Evolutionary conservation across 371 early-diverging fungal genomes (phyloP).

Genomic region (Rhizopus sp.): DNA sequence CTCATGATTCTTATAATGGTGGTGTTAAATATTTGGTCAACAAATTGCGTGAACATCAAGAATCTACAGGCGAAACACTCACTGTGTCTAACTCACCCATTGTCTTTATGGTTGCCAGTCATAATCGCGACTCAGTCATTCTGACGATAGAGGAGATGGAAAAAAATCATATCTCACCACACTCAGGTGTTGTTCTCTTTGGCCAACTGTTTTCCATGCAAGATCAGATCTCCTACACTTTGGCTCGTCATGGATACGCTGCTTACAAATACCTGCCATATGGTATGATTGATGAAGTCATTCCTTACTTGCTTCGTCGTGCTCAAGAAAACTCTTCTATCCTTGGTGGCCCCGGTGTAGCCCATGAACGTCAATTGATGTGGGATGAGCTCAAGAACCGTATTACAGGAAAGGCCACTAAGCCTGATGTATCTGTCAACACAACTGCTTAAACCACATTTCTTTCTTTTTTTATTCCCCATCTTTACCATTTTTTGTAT

Average conservation of each 20-base stretch:
- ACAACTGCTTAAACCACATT: conserved; percentile 16
- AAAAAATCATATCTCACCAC: conserved; percentile 52
- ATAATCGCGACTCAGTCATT: conserved; percentile 84
- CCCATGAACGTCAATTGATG: conserved; percentile 52
- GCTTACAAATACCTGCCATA: conserved; percentile 95
- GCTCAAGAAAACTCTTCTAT: conserved; percentile 95
- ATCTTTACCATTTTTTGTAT: background rate
- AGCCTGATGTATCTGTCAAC: conserved; percentile 22
- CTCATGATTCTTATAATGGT: conserved; percentile 83
- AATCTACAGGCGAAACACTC: conserved; percentile 28
- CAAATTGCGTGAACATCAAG: conserved; percentile 46
- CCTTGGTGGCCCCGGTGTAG: conserved; percentile 44
- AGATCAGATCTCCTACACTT: conserved; percentile 74
- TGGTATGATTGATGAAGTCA: conserved; percentile 80
- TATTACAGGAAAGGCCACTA: conserved; percentile 24
- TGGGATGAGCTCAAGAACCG: conserved; percentile 57
- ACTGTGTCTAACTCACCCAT: conserved; percentile 50
- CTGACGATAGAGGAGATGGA: conserved; percentile 70
- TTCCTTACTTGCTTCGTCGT: conserved; percentile 93
- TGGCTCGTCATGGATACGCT: conserved; percentile 77
- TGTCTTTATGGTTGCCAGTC: conserved; percentile 87
- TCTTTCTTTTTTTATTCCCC: background rate
- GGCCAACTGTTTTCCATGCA: conserved; percentile 95
- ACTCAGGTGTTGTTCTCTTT: conserved; percentile 79
- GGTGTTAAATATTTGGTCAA: conserved; percentile 77